Conservation (phyloP, 192 early-diverging fungal genomes). For the Lobosporangium transversale region DNA sequence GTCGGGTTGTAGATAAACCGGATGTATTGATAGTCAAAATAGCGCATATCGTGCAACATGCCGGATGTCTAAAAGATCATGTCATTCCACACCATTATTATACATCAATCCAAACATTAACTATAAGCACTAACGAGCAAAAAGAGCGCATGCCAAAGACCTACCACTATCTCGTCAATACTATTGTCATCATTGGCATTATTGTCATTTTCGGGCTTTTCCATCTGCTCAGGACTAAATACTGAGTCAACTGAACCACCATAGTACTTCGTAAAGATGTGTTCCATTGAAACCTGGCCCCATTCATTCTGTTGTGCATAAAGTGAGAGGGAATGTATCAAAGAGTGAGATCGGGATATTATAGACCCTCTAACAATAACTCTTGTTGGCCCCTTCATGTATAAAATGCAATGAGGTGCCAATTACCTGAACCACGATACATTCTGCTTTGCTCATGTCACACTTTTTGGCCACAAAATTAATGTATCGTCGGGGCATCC, state of each 20-base stretch:
- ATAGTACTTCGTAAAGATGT: constrained; percentile 66
- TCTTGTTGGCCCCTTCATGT: too few relatives aligned
- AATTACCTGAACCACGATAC: constrained; percentile 67
- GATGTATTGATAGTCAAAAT: constrained; percentile 67
- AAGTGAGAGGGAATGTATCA: neutral
- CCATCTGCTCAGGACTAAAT: constrained; percentile 64
- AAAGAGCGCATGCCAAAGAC: constrained; percentile 20
- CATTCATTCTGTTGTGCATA: constrained; percentile 67
- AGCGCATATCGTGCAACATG: constrained; percentile 55
- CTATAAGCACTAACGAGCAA: neutral
- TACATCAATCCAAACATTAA: constrained; percentile 38
- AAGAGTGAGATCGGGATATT: neutral
- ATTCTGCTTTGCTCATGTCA: constrained; percentile 79
- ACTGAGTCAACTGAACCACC: constrained; percentile 75
- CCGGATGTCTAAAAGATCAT: constrained; percentile 37
- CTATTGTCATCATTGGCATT: constrained; percentile 30
- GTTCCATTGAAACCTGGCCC: constrained; percentile 63
- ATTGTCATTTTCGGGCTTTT: constrained; percentile 15
- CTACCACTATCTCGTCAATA: constrained; percentile 56
- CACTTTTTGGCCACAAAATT: constrained; percentile 70
- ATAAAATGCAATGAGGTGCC: too few relatives aligned
- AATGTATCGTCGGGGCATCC: constrained; percentile 85
- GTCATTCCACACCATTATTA: too few relatives aligned
- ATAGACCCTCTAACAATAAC: too few relatives aligned
- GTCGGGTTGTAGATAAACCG: constrained; percentile 64